Evolutionary conservation across 2,329 filamentous ascomycete species (phyloP), one percentile per base, ranked within the genome.

Genomic region (Fusarium praegraminearum): DNA sequence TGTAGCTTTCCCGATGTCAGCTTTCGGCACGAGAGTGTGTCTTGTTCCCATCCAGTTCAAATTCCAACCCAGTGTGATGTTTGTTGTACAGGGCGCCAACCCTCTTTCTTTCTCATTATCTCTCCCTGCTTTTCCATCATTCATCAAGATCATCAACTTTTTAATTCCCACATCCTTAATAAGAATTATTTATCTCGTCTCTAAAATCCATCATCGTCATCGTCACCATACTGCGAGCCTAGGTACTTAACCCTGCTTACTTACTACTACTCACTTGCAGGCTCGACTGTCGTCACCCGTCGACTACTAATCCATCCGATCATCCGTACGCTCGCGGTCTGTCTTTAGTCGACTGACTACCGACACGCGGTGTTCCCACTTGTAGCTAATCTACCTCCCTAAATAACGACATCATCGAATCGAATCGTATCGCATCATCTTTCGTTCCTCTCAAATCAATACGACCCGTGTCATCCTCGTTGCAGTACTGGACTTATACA

Each of bases 41-140:
- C 67, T 50, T 47, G 64, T 40, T 65, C 67, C 55, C 38, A 49
- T 65, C 53, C 63, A 71, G 64, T 71, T 55, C 58, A 62, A 52
- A 44, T 51, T 35, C 30, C 35, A 67, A 57, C 46, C 45, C 54
- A 52, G 36, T 58, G 44, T 40, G 24, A 50, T 49, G n/a, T 52
- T 53, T 63, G 49, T 38, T 50, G 45, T 38, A 57, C 64, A 62
- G 57, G 44, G 35, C 57, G 41, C 51, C 49, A 56, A 40, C 61
- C 51, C 61, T 47, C 35, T 62, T 24, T 55, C 35, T 41, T 40
- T 46, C 32, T 15, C 30, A 8, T 18, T 46, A 16, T 24, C 22
- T 40, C 7, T 26, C 24, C 20, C 24, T 53, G 38, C 28, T 32
- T 52, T 44, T 58, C 40, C 30, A 22, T 55, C 38, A 54, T 47